Evolutionary conservation across 2,329 filamentous ascomycete genomes (phyloP).

Genomic region (Talaromyces sp.): DNA sequence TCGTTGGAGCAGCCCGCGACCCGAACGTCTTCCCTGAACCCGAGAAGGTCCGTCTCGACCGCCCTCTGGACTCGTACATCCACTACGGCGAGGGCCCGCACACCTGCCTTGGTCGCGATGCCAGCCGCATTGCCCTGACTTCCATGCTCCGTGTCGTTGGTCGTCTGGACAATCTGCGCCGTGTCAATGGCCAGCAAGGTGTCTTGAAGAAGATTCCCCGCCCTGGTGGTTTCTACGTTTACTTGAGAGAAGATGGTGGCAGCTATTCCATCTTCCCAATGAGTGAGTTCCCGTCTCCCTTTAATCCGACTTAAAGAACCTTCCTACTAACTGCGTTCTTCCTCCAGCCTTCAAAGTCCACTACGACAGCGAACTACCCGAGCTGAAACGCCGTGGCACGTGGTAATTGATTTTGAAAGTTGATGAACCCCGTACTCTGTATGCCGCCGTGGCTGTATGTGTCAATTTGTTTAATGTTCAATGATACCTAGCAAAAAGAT

Average conservation of each 20-base stretch:
- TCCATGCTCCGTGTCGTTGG: slow-evolving; percentile 65
- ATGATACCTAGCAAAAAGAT: not conserved
- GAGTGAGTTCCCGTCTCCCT: slow-evolving; percentile 23
- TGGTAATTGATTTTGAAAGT: not conserved
- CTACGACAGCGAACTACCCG: slow-evolving; percentile 34
- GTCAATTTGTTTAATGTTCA: not conserved
- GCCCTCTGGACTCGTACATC: slow-evolving; percentile 60
- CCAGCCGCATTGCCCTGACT: slow-evolving; percentile 57
- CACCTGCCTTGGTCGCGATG: slow-evolving; percentile 56
- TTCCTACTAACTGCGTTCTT: slow-evolving; percentile 14
- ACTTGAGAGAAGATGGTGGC: slow-evolving; percentile 63
- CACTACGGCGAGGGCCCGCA: slow-evolving; percentile 60
- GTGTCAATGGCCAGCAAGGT: slow-evolving; percentile 60
- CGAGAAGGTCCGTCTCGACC: slow-evolving; percentile 55
- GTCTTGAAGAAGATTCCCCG: slow-evolving; percentile 60
- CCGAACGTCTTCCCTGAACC: slow-evolving; percentile 57
- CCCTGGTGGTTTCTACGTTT: slow-evolving; percentile 52
- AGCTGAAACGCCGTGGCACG: slow-evolving; percentile 4
- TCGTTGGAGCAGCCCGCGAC: slow-evolving; percentile 56
- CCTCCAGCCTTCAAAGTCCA: slow-evolving; percentile 39
- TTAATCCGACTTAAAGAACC: not conserved
- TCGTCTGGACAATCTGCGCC: slow-evolving; percentile 54
- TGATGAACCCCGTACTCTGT: not conserved
- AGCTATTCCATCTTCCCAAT: slow-evolving; percentile 48
- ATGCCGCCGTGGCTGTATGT: not conserved